A percentile compares a stretch with the other conserved stretches of the same genome.
phyloP scores from a whole-genome alignment of 768 basidiomycete species.

The Suillus tomentosus region DNA sequence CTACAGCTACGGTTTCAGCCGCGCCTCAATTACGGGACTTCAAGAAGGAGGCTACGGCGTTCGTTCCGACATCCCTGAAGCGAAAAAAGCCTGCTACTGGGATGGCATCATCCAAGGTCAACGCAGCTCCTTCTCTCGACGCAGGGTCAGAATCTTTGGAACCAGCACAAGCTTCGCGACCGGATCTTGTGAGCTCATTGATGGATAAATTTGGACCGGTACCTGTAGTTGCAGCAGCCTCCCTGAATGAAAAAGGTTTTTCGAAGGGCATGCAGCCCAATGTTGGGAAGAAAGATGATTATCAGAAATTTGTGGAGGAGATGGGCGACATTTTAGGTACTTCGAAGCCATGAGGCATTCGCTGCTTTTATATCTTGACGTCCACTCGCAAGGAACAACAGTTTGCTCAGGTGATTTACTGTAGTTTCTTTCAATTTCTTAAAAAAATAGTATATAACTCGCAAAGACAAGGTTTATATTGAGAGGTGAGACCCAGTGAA shows the following conservation, averaged over 20 bases:
- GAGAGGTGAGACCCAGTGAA: too few relatives aligned
- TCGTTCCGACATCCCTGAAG: constrained; percentile 82
- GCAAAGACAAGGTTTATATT: neutral
- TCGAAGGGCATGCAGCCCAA: constrained; percentile 23
- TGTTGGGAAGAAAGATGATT: constrained; percentile 62
- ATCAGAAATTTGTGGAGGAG: constrained; percentile 75
- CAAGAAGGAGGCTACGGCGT: constrained; percentile 92
- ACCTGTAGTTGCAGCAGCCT: constrained; percentile 24
- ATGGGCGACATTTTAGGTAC: constrained; percentile 65
- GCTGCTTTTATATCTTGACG: neutral
- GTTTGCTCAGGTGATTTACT: neutral
- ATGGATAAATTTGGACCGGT: constrained; percentile 59
- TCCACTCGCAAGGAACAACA: neutral
- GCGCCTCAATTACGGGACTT: constrained; percentile 89
- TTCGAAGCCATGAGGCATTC: constrained; percentile 17
- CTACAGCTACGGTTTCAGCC: constrained; percentile 75
- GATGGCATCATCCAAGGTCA: constrained; percentile 45
- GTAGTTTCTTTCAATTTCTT: neutral
- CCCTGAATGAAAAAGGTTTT: constrained; percentile 19
- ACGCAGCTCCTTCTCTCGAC: constrained; percentile 64
- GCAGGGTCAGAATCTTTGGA: constrained; percentile 31
- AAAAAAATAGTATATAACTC: neutral
- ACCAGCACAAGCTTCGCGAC: constrained; percentile 44
- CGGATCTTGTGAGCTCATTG: constrained; percentile 66
- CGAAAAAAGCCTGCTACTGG: constrained; percentile 56